These are phyloP conservation scores for Iodosphaeria phyllophila DNA, from an alignment of 2,329 filamentous ascomycete genomes.

Conservation along the genomic window DNA sequence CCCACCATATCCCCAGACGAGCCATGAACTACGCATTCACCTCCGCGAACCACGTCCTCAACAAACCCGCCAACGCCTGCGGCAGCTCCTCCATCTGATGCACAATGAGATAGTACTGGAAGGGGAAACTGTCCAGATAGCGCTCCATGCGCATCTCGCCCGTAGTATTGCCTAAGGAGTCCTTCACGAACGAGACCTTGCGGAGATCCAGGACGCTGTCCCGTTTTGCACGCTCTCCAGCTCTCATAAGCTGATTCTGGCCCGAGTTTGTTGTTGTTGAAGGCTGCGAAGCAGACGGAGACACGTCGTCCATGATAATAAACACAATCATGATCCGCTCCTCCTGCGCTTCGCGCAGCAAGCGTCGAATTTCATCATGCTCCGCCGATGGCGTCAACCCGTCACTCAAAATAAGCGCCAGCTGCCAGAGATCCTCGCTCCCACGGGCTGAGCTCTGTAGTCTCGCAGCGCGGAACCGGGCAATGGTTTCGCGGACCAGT, in stretches of 20 bases:
- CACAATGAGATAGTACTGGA: conserved; percentile 92
- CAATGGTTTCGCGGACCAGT: conserved; percentile 60
- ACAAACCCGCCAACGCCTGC: conserved; percentile 63
- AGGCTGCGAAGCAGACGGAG: neutral
- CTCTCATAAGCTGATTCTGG: too few species aligned
- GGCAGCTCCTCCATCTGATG: conserved; percentile 83
- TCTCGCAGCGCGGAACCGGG: conserved; percentile 63
- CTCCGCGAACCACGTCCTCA: conserved; percentile 91
- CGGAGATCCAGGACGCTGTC: conserved; percentile 71
- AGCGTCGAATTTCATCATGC: conserved; percentile 63
- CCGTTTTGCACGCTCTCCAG: too few species aligned
- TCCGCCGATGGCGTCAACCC: conserved; percentile 70
- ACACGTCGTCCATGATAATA: conserved; percentile 67
- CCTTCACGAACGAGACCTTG: conserved; percentile 63
- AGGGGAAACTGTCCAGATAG: conserved; percentile 92
- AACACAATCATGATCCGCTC: conserved; percentile 97
- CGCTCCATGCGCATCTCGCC: conserved; percentile 64
- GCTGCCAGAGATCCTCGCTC: conserved; percentile 71
- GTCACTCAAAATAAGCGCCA: conserved; percentile 84
- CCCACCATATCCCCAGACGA: too few species aligned
- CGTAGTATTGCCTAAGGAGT: conserved; percentile 30
- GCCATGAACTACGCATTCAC: conserved; percentile 30
- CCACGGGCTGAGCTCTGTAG: conserved; percentile 31
- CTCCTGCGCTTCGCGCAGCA: conserved; percentile 76
- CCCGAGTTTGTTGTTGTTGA: conserved; percentile 9